Evolutionary conservation across 2,329 filamentous ascomycete species (phyloP), one percentile per base, ranked within the genome.

Genomic region (Trichoderma sp.): DNA sequence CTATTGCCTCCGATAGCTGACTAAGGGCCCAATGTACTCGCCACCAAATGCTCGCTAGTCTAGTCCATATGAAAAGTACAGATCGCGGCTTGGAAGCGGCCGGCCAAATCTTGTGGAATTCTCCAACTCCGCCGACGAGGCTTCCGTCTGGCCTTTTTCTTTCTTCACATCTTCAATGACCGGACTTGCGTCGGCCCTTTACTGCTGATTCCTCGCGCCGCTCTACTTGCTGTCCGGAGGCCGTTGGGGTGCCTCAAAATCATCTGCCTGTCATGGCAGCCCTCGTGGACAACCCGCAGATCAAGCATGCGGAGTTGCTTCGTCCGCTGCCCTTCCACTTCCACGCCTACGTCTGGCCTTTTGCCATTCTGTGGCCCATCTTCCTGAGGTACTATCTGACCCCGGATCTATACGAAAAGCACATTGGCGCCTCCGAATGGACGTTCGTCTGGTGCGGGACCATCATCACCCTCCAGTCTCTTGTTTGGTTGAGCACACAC

Each of bases 351-450:
- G 84, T 97, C 77, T 97, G 94, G 93, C 96, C 96, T 0, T 99
- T 98, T 79, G 85, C 91, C 73, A 90, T 98, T 76, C 86, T 95
- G 78, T 99, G 97, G 95, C 96, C 97, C 67, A 84, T 92, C 77
- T 98, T 98, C 83, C 89, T 97, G 75, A 90, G 93, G 81, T 90
- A 95, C 82, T 98, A 97, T 81, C 89, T 97, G 69, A 92, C 90
- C 26, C 86, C 90, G 73, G 91, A 94, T 69, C 90, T 93, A 76
- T 99, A 99, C 82, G 92, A 97, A 76, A 92, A 91, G 80, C 91
- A 98, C 84, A 97, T 99, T 75, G 90, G 92, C 77, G 95, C 92
- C n/a, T 91, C 92, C 77, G 96, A 99, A 86, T 99, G 96, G 95
- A 98, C 97, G 1, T 97, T 97, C 80, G 93, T 99, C 74, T 99